These are phyloP conservation scores for Sporothrix luriei DNA, from an alignment of 2,329 filamentous ascomycete species.

Conservation along the genomic window DNA sequence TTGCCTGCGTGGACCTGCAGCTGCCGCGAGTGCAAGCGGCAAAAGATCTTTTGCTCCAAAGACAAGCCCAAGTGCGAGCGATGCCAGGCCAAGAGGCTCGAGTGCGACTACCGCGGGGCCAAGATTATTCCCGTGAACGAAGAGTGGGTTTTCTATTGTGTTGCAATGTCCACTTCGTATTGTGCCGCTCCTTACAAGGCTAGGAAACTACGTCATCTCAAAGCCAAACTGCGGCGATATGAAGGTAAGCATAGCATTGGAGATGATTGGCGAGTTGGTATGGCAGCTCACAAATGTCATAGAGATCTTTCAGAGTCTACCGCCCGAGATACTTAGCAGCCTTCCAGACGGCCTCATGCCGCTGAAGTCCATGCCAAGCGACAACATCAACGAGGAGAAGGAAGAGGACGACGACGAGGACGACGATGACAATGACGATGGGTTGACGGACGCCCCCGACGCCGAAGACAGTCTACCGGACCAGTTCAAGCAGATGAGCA, in stretches of 20 bases:
- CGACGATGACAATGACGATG: constrained; percentile 17
- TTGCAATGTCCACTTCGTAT: neutral
- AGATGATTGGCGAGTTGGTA: neutral
- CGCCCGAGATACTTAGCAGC: neutral
- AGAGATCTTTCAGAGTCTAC: constrained; percentile 31
- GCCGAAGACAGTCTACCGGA: constrained; percentile 26
- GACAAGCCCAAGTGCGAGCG: constrained; percentile 33
- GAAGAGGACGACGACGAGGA: neutral
- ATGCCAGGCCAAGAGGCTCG: constrained; percentile 30
- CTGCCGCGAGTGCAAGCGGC: constrained; percentile 34
- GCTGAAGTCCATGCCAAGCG: neutral
- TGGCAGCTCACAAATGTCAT: neutral
- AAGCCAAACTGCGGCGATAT: constrained; percentile 31
- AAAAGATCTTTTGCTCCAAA: constrained; percentile 36
- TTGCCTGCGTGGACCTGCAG: constrained; percentile 3
- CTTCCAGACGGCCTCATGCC: neutral
- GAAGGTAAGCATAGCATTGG: constrained; percentile 24
- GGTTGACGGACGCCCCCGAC: neutral
- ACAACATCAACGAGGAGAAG: neutral
- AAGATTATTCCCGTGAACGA: constrained; percentile 35
- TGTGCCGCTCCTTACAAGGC: neutral
- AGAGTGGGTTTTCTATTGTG: constrained; percentile 25
- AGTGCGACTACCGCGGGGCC: constrained; percentile 33
- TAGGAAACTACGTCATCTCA: constrained; percentile 32
- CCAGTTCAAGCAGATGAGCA: constrained; percentile 35